Base-by-base conservation (phyloP, 139 green algal genomes). In the Mesostigma viride region DNA sequence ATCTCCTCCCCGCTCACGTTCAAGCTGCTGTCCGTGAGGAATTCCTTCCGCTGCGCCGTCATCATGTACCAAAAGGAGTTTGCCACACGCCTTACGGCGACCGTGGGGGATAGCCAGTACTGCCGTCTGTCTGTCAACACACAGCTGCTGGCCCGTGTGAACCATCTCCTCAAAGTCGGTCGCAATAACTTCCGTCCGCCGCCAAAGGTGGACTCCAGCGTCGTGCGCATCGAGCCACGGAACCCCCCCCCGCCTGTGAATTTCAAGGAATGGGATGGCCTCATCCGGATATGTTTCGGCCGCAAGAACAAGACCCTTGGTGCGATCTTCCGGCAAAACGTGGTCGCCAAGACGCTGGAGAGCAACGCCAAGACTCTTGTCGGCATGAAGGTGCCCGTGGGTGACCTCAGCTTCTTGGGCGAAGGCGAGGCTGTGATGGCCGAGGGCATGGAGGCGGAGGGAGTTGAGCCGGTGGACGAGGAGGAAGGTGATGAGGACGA, bases 1-100 rank as follows among this genome's bases (percentile, higher is more conserved):
- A 98, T 99, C 59, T 98, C 93, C 6, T 96, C 89, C 0, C 91
- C 93, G 4, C 84, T 99, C 65, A 94, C 87, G 4, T 98, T 99
- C 86, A 97, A 97, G 78, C 88, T 99, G 71, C 82, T 99, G 47
- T 79, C 89, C 26, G 88, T 96, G 75, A 73, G 81, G 51, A 83
- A 83, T 2, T 62, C 78, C 27, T 96, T 95, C 74, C 76, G 93
- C 1, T 86, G 87, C 1, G 94, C 94, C 14, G 83, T 97, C 58
- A 95, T 99, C 80, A 97, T 99, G 94, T 97, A 95, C 72, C 94
- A 99, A 79, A 85, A 93, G 64, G 94, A 99, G 82, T 99, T 99
- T 87, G 93, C 94, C 1, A 97, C 97, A 89, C 77, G 94, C 24
- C 84, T 99, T 76, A 88, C 97, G 33, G 94, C 92, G 4, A 82